These are phyloP conservation scores for Auricularia sp. DNA, from an alignment of 768 basidiomycete genomes.

Conservation along the genomic window DNA sequence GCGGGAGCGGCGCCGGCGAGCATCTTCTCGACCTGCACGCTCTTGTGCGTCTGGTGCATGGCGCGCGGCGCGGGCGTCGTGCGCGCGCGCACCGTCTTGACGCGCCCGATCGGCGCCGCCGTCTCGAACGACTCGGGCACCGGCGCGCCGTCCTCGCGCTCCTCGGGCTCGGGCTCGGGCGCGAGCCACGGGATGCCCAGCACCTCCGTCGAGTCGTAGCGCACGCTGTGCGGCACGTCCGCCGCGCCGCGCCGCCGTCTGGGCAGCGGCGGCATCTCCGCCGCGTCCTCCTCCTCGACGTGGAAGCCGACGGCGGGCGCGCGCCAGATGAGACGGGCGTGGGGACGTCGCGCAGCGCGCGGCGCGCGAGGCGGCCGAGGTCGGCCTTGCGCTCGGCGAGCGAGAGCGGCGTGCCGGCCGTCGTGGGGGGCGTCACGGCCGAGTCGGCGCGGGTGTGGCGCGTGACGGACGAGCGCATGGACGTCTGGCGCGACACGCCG, in stretches of 20 bases:
- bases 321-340: no score
- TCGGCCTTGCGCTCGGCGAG: background rate
- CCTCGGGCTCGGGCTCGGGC: background rate
- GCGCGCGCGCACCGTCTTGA: slow-evolving; percentile 5
- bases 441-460: background rate
- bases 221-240: background rate
- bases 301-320: background rate
- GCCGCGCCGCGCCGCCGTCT: background rate
- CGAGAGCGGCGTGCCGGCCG: background rate
- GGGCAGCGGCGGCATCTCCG: background rate
- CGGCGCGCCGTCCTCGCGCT: slow-evolving; percentile 1
- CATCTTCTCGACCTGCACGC: background rate
- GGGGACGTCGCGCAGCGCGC: background rate
- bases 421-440: background rate
- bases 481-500: background rate
- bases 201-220: background rate
- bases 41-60: background rate
- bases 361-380: background rate
- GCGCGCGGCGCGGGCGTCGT: slow-evolving; percentile 3
- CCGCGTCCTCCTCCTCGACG: background rate
- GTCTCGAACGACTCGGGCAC: background rate
- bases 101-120: slow-evolving; percentile 1
- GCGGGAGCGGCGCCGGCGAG: background rate
- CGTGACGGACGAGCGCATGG: background rate
- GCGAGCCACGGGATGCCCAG: background rate